These are phyloP conservation scores for Xylogone sp. DNA, from an alignment of 2,329 filamentous ascomycete species.

Conservation along the genomic window DNA sequence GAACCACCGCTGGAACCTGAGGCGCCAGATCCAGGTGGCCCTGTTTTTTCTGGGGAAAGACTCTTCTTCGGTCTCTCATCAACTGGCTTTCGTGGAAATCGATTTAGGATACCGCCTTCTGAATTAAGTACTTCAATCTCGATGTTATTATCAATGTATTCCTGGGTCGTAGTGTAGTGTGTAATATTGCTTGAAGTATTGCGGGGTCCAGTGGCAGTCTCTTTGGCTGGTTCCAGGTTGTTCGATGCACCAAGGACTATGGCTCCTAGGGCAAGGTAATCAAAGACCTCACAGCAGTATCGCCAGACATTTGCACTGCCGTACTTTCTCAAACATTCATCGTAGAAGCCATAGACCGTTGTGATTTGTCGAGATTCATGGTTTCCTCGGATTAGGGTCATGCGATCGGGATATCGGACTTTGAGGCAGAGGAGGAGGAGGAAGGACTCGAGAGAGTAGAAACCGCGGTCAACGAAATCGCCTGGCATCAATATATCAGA, in stretches of 20 bases:
- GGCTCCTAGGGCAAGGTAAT: conserved; percentile 96
- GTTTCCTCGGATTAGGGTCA: conserved; percentile 92
- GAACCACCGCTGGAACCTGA: conserved; percentile 63
- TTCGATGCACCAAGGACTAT: conserved; percentile 88
- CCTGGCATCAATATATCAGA: conserved; percentile 46
- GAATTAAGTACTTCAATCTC: conserved; percentile 94
- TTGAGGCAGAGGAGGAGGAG: conserved; percentile 93
- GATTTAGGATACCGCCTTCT: conserved; percentile 72
- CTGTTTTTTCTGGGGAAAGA: conserved; percentile 50
- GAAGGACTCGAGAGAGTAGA: conserved; percentile 97
- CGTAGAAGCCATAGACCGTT: conserved; percentile 96
- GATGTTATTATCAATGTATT: conserved; percentile 63
- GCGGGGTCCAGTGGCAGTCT: conserved; percentile 33
- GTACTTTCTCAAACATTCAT: conserved; percentile 94
- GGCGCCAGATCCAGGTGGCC: conserved; percentile 76
- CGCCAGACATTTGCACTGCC: conserved; percentile 96
- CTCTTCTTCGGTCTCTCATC: conserved; percentile 18
- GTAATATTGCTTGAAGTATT: conserved; percentile 47
- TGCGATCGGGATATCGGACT: conserved; percentile 94
- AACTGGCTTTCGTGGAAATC: conserved; percentile 52
- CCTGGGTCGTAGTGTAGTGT: conserved; percentile 35
- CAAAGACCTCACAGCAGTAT: conserved; percentile 96
- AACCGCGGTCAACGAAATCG: conserved; percentile 96
- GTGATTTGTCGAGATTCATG: conserved; percentile 97
- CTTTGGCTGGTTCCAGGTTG: conserved; percentile 45